Conservation (phyloP, 164 flowering plant genomes). For the Umbilicus rupestris region DNA sequence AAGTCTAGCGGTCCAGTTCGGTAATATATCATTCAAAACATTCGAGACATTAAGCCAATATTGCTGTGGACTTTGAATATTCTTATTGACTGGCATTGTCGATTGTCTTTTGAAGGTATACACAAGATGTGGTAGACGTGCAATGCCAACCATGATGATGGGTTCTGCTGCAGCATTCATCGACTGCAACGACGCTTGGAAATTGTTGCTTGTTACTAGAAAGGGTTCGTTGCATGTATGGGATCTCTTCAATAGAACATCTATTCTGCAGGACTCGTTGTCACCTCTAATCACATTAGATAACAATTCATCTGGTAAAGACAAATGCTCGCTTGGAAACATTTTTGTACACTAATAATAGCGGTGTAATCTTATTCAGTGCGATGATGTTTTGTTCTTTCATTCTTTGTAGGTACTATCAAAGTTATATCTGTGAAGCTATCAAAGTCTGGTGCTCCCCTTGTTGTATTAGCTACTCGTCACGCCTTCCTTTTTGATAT, state of each 20-base stretch:
- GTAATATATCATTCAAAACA: no score
- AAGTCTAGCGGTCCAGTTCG: no score
- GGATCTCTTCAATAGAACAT: conserved; percentile 75
- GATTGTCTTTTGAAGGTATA: conserved; percentile 48
- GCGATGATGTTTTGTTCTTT: conserved; percentile 3
- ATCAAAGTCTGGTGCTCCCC: conserved; percentile 86
- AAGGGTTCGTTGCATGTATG: conserved; percentile 78
- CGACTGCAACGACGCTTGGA: conserved; percentile 94
- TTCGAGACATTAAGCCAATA: no score
- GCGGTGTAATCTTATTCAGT: neutral
- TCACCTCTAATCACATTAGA: conserved; percentile 52
- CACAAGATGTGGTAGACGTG: conserved; percentile 93
- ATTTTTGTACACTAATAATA: neutral
- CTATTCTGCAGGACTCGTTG: conserved; percentile 77
- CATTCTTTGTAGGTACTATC: conserved; percentile 48
- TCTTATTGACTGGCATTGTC: neutral
- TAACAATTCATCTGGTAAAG: conserved; percentile 38
- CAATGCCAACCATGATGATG: conserved; percentile 94
- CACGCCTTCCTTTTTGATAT: conserved; percentile 92
- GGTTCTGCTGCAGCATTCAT: conserved; percentile 89
- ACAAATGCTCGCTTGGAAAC: conserved; percentile 23
- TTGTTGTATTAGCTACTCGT: conserved; percentile 81
- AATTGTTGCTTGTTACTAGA: conserved; percentile 76
- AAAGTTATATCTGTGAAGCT: conserved; percentile 90
- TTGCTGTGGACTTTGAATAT: no score